These are phyloP conservation scores for Aspergillus sclerotioniger DNA, from an alignment of 495 filamentous ascomycete species.

Conservation along the genomic window DNA sequence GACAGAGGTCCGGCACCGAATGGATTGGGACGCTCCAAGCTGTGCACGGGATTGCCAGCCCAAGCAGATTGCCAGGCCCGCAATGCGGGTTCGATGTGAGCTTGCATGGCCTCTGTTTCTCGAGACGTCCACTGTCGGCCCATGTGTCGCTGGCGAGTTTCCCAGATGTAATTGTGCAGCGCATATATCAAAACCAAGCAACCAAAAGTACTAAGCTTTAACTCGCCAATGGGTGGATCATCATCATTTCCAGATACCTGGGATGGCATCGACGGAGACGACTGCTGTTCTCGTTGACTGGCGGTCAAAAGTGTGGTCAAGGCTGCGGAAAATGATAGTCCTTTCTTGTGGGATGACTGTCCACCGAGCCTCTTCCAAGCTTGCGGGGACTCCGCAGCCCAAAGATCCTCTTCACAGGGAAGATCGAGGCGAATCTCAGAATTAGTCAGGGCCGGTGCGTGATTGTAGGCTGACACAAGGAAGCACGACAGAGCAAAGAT, in stretches of 20 bases:
- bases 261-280: slow-evolving; percentile 30
- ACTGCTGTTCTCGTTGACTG: slow-evolving; percentile 67
- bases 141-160: slow-evolving; percentile 87
- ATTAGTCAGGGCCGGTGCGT: slow-evolving; percentile 85
- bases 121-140: slow-evolving; percentile 86
- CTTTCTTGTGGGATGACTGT: slow-evolving; percentile 59
- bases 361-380: slow-evolving; percentile 79
- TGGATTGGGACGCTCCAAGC: slow-evolving; percentile 83
- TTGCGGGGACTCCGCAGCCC: slow-evolving; percentile 76
- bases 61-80: slow-evolving; percentile 95
- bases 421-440: slow-evolving; percentile 90
- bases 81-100: slow-evolving; percentile 91
- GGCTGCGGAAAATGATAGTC: slow-evolving; percentile 68
- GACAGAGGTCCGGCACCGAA: slow-evolving; percentile 85
- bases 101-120: slow-evolving; percentile 94
- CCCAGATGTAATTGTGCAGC: slow-evolving; percentile 98
- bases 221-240: slow-evolving; percentile 56
- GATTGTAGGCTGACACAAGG: slow-evolving; percentile 88
- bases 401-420: slow-evolving; percentile 92
- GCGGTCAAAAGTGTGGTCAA: slow-evolving; percentile 77
- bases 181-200: slow-evolving; percentile 94
- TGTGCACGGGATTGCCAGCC: slow-evolving; percentile 84
- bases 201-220: slow-evolving; percentile 90
- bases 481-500: slow-evolving; percentile 90
- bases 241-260: slow-evolving; percentile 16